Conservation (phyloP, 2,329 filamentous ascomycete species). For the Colletotrichum sp. region DNA sequence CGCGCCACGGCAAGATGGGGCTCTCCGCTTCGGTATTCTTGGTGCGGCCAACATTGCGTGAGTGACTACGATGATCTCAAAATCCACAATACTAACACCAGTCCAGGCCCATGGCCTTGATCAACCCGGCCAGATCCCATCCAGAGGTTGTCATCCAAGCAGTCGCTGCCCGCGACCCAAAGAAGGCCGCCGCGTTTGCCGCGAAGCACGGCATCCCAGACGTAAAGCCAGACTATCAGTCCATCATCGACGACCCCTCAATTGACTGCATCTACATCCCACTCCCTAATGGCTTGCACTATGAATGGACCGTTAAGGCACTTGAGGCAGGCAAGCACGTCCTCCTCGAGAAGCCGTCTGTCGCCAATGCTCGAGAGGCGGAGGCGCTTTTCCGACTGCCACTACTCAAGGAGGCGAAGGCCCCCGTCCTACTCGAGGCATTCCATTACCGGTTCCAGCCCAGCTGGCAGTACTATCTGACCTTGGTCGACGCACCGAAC, state of each 20-base stretch:
- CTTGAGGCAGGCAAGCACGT: slow-evolving; percentile 58
- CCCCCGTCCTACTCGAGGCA: slow-evolving; percentile 57
- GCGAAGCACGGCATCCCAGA: slow-evolving; percentile 56
- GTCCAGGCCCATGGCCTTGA: slow-evolving; percentile 42
- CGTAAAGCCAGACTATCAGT: slow-evolving; percentile 54
- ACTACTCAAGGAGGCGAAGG: slow-evolving; percentile 31
- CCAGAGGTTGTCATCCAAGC: slow-evolving; percentile 57
- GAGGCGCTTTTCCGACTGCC: slow-evolving; percentile 45
- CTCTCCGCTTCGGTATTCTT: slow-evolving; percentile 44
- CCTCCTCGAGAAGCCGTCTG: slow-evolving; percentile 58
- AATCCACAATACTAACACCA: neutral
- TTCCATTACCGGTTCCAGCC: slow-evolving; percentile 58
- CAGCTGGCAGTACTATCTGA: slow-evolving; percentile 45
- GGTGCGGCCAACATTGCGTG: slow-evolving; percentile 45
- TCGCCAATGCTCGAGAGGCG: slow-evolving; percentile 51
- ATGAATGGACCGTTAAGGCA: slow-evolving; percentile 51
- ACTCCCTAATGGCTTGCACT: slow-evolving; percentile 46
- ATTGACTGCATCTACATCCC: slow-evolving; percentile 56
- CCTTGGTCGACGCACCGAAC: slow-evolving; percentile 39
- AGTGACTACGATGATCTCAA: slow-evolving; percentile 14
- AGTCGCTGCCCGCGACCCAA: slow-evolving; percentile 55
- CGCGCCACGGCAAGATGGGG: slow-evolving; percentile 12
- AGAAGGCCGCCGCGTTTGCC: slow-evolving; percentile 52
- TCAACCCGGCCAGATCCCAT: slow-evolving; percentile 55
- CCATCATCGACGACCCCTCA: slow-evolving; percentile 35